Percentiles rank a stretch among this genome's conserved stretches.
Evolutionary conservation across 768 basidiomycete genomes (phyloP).

Genomic region (Exsudoporus frostii): DNA sequence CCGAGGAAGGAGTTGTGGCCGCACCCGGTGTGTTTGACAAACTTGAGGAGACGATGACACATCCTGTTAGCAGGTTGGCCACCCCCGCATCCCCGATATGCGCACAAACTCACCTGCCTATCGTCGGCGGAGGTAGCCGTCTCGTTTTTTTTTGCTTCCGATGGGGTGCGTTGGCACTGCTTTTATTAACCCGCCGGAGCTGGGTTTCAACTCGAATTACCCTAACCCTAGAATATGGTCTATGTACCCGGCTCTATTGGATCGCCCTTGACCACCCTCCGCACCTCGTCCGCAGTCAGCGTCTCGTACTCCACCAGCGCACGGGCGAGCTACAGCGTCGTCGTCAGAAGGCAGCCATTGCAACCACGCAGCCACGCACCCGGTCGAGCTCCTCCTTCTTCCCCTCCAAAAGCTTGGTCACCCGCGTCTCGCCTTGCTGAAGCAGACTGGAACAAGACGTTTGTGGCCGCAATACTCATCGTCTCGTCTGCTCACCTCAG

Average conservation of each 20-base stretch:
- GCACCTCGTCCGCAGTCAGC: slow-evolving; percentile 80
- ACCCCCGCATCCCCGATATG: neutral
- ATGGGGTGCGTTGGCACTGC: slow-evolving; percentile 3
- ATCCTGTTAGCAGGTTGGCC: slow-evolving; percentile 35
- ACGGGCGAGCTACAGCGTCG: slow-evolving; percentile 64
- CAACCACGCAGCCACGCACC: slow-evolving; percentile 38
- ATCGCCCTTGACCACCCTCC: slow-evolving; percentile 81
- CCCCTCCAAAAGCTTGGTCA: slow-evolving; percentile 56
- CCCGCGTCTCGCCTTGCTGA: slow-evolving; percentile 66
- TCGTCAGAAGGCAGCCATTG: neutral
- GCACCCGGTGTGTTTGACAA: slow-evolving; percentile 50
- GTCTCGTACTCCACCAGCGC: slow-evolving; percentile 97
- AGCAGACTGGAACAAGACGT: slow-evolving; percentile 46
- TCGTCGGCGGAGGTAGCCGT: slow-evolving; percentile 55
- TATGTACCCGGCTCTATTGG: no score
- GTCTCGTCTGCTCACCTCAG: slow-evolving; percentile 73
- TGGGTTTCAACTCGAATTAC: no score
- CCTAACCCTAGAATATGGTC: no score
- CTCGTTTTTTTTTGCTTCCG: slow-evolving; percentile 5
- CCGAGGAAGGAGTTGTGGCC: slow-evolving; percentile 49
- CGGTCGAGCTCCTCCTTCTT: slow-evolving; percentile 74
- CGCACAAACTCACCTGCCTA: slow-evolving; percentile 16
- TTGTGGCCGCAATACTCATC: no score
- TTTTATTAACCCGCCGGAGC: slow-evolving; percentile 5
- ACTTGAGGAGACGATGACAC: slow-evolving; percentile 63